Evolutionary conservation across 1,284 basidiomycete genomes (phyloP).

Genomic region (Austroboletus olivaceoglutinosus): DNA sequence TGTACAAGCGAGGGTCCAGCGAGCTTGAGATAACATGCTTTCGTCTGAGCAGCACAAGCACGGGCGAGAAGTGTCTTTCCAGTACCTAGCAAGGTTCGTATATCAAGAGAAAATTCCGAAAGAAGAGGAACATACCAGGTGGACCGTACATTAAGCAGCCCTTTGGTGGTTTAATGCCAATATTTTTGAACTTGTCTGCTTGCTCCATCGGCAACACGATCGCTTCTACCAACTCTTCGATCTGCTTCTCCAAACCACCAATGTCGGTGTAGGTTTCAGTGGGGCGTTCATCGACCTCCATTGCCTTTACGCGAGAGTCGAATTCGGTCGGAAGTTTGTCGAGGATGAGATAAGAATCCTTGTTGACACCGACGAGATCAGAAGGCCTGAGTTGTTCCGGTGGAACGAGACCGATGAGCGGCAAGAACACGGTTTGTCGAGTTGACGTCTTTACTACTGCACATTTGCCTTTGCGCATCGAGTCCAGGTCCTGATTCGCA

Average conservation of each 20-base stretch:
- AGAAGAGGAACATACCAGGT: conserved; percentile 58
- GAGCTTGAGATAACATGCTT: conserved; percentile 97
- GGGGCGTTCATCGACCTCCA: conserved; percentile 99
- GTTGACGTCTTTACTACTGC: conserved; percentile 99
- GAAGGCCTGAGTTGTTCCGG: conserved; percentile 86
- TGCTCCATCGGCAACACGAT: conserved; percentile 90
- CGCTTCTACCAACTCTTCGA: conserved; percentile 97
- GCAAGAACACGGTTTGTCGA: conserved; percentile 96
- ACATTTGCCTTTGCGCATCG: conserved; percentile 94
- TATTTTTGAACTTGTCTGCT: conserved; percentile 94
- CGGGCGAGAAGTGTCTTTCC: conserved; percentile 98
- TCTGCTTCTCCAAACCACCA: conserved; percentile 98
- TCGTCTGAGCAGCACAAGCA: conserved; percentile 96
- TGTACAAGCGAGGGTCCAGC: conserved; percentile 98
- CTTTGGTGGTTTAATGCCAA: conserved; percentile 97
- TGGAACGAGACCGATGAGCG: conserved; percentile 95
- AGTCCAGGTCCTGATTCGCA: conserved; percentile 90
- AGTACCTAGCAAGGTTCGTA: conserved; percentile 52
- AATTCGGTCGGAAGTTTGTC: conserved; percentile 98
- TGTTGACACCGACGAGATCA: conserved; percentile 98
- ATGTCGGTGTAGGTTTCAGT: conserved; percentile 98
- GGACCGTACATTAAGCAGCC: conserved; percentile 96
- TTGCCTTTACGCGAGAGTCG: conserved; percentile 98
- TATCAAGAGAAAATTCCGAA: not conserved
- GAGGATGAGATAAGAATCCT: conserved; percentile 97